Evolutionary conservation across 768 basidiomycete species (phyloP).

Genomic region (Pleurotus tuoliensis): DNA sequence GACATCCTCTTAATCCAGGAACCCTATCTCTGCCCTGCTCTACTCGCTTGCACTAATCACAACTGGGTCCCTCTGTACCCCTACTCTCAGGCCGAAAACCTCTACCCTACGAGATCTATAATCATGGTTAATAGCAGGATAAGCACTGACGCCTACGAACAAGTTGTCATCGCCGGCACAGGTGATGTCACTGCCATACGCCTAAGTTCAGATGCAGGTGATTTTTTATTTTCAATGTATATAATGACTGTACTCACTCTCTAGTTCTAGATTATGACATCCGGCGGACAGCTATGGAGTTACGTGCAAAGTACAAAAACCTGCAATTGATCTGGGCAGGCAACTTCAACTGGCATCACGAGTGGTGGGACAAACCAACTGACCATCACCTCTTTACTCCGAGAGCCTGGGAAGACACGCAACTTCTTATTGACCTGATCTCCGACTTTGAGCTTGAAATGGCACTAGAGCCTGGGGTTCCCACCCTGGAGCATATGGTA

Average conservation of each 20-base stretch:
- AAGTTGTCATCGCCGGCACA: conserved; percentile 14
- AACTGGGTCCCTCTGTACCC: background rate
- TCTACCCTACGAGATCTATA: conserved; percentile 10
- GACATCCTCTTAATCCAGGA: conserved; percentile 28
- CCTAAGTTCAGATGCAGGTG: conserved; percentile 10
- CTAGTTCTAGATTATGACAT: background rate
- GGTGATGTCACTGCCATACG: conserved; percentile 24
- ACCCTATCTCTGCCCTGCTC: conserved; percentile 20
- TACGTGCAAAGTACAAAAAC: background rate
- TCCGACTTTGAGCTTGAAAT: conserved; percentile 24
- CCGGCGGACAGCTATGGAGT: background rate
- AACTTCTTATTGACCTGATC: conserved; percentile 23
- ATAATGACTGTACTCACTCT: conserved; percentile 16
- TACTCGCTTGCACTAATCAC: background rate
- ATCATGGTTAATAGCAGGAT: conserved; percentile 20
- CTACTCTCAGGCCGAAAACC: background rate
- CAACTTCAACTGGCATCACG: conserved; percentile 40
- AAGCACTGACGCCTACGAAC: conserved; percentile 13
- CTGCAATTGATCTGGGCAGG: conserved; percentile 27
- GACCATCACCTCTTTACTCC: conserved; percentile 32
- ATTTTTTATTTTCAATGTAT: conserved; percentile 23
- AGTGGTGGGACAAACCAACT: conserved; percentile 30
- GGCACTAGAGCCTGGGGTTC: conserved; percentile 26
- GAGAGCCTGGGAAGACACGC: conserved; percentile 14
- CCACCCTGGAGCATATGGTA: conserved; percentile 25